Percentiles rank a stretch among this genome's conserved stretches.
Conservation (phyloP, 176 grass and related monocot species). For the Lolium multiflorum region DNA sequence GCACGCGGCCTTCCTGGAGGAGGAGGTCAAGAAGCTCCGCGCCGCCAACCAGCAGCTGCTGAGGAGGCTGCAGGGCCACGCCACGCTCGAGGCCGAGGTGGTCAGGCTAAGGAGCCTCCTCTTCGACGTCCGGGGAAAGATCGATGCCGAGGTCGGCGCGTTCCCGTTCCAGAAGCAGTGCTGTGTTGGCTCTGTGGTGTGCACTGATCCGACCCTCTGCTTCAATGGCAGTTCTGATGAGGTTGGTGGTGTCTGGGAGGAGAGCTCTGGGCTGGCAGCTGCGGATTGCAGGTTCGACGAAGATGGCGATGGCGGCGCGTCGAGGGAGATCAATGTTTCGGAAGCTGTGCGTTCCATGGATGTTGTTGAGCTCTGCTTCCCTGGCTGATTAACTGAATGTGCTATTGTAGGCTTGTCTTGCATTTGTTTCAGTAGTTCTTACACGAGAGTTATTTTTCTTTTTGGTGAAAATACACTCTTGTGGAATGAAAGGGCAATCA, state of each 20-base stretch:
- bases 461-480: neutral
- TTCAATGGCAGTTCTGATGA: slow-evolving; percentile 47
- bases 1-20: slow-evolving; percentile 80
- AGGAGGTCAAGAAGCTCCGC: slow-evolving; percentile 79
- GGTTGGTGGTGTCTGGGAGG: slow-evolving; percentile 48
- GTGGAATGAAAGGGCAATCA: slow-evolving; percentile 10
- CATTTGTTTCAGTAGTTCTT: neutral
- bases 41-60: slow-evolving; percentile 72
- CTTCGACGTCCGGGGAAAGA: slow-evolving; percentile 73
- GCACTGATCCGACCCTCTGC: slow-evolving; percentile 41
- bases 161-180: slow-evolving; percentile 63
- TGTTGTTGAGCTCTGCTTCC: slow-evolving; percentile 44
- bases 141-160: slow-evolving; percentile 68
- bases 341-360: slow-evolving; percentile 46
- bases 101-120: slow-evolving; percentile 75
- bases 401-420: neutral
- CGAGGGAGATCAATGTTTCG: slow-evolving; percentile 28
- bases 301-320: neutral
- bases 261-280: slow-evolving; percentile 28
- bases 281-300: slow-evolving; percentile 27
- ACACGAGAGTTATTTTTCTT: slow-evolving; percentile 12
- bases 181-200: slow-evolving; percentile 42
- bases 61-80: slow-evolving; percentile 66
- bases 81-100: slow-evolving; percentile 71
- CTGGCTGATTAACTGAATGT: slow-evolving; percentile 20